Evolutionary conservation across 305 asterid genomes (phyloP), one percentile per base, ranked within the genome.

Genomic region (Euphrasia arctica): DNA sequence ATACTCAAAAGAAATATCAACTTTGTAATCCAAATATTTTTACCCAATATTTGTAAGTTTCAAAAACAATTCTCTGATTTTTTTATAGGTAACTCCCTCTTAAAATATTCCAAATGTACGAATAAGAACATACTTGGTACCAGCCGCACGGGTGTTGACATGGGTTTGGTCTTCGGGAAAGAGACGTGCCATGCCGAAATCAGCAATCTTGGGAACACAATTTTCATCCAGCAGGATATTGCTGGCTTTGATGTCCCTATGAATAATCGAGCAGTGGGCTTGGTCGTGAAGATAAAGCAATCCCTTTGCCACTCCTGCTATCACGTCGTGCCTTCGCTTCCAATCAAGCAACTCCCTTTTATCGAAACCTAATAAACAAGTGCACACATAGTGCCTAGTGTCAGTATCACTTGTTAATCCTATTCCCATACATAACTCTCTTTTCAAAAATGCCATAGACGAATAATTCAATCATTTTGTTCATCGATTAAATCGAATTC

Each of bases 161-260:
- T 91, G 96, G 0, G 97, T 88, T 74, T 81, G 78, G 65, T 91
- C 90, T 82, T 87, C 97, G 4, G 79, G 75, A 70, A 59, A 91
- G 22, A 94, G 88, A 64, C 98, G 90, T 0, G 99, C 96, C 87
- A 93, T 74, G 71, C 99, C 99, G 65, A 93, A 93, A 81, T 93
- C 97, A 32, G 97, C 99, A 75, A 93, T 93, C 79, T 94, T 94
- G 27, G 99, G 91, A 54, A 70, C 83, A 95, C 95, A 94, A 62
- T 83, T 91, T 29, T 91, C 96, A 63, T 94, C 99, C n/a, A 94
- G 86, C 59, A 94, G 73, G 79, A 94, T 84, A 71, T 94, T 94
- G 84, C 99, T 84, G 43, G 88, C 91, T 77, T 94, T 94, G 77
- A 94, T 88, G 74, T 94, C 99, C 7, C 99, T 85, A 65, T 94